Evolutionary conservation across 2,329 filamentous ascomycete species (phyloP), one percentile per base, ranked within the genome.

Genomic region (Aaosphaeria pasadenensis): DNA sequence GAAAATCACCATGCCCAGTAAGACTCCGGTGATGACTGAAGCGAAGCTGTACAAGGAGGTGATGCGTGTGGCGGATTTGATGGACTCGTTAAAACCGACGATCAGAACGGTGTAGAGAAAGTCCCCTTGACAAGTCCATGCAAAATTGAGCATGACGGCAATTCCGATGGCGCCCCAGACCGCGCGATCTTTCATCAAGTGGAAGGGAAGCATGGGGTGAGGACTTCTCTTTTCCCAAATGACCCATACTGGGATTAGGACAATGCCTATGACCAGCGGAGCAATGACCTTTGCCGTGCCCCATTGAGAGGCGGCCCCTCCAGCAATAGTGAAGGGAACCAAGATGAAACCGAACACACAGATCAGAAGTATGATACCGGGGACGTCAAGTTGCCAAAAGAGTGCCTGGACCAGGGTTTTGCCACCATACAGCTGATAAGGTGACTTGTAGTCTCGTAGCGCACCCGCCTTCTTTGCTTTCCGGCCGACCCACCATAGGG

Each of bases 111-210:
- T 84, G 68, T 79, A 86, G 3, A 87, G 74, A 63, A 80, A 86
- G 59, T 85, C 80, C 24, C 78, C 81, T 64, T 87, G 84, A 66
- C 85, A 74, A 51, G 78, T 78, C 82, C 82, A 86, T 13, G 52
- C 52, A 58, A 79, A 81, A 70, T 80, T 82, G 58, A 83, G 72
- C 57, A 79, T 67, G 42, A 74, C 51, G 9, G 77, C 82, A 39
- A 87, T 83, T 3, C 79, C 81, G 30, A 87, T 66, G 4, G 84
- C 77, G 5, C 75, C 82, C 81, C 83, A 86, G 29, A 86, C 77
- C n/a, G 75, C 76, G 24, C 84, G 81, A 59, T 87, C 82, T 64
- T 79, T 82, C 58, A 87, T 74, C 2, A 84, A 11, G 29, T 72
- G 70, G 67, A 86, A 85, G 4, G 84, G 84, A 1, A 85, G 68